Conservation (phyloP, 2,329 filamentous ascomycete genomes). For the Lachnellula suecica region DNA sequence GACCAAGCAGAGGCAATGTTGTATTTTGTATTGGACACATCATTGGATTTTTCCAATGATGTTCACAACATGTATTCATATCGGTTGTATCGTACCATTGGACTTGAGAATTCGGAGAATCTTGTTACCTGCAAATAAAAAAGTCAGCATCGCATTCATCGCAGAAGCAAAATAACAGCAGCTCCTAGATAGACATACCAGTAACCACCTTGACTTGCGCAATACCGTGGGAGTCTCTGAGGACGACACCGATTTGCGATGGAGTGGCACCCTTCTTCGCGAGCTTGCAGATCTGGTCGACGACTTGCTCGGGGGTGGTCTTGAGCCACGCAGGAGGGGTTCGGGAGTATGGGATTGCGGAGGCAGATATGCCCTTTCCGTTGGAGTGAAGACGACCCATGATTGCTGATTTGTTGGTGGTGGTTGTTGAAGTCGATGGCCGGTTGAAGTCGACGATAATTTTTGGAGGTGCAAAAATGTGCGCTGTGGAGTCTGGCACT, state of each 20-base stretch:
- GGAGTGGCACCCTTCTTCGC: conserved; percentile 98
- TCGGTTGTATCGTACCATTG: conserved; percentile 70
- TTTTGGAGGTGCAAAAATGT: not conserved
- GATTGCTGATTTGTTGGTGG: conserved; percentile 42
- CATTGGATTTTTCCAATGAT: conserved; percentile 35
- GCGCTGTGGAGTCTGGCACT: too few relatives aligned
- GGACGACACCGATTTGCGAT: conserved; percentile 97
- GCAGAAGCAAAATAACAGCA: conserved; percentile 12
- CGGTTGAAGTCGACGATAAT: not conserved
- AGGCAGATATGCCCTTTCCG: conserved; percentile 98
- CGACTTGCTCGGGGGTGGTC: conserved; percentile 96
- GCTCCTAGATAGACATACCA: conserved; percentile 57
- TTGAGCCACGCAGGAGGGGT: conserved; percentile 93
- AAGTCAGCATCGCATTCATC: conserved; percentile 33
- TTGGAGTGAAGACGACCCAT: conserved; percentile 99
- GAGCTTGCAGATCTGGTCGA: conserved; percentile 99
- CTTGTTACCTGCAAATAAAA: conserved; percentile 79
- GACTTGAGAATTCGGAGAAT: conserved; percentile 99
- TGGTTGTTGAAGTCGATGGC: not conserved
- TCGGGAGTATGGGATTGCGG: conserved; percentile 95
- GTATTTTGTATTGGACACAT: conserved; percentile 21
- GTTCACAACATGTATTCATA: conserved; percentile 16
- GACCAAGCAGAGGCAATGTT: conserved; percentile 81
- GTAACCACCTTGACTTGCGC: conserved; percentile 97
- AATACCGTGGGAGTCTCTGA: conserved; percentile 97